Evolutionary conservation across 169 alveolate species (phyloP), one percentile per base, ranked within the genome.

Genomic region (Plasmodium billcollinsi): DNA sequence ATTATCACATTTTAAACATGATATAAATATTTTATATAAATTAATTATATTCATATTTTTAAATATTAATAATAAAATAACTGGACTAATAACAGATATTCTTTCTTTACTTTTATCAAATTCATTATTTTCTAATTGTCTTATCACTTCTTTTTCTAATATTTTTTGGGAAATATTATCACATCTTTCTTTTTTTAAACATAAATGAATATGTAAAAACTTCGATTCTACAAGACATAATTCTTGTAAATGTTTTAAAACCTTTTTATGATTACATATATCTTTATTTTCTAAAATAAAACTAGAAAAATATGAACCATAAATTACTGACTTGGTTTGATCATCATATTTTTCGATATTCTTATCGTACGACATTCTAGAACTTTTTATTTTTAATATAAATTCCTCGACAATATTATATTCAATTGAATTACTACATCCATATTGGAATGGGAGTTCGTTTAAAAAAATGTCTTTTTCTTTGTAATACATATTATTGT

Each of bases 1-100:
- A 56, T 94, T 92, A 58, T 94, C 96, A 62, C 78, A 90, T 59
- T 88, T 80, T 47, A 94, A 65, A 1, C 93, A 88, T 3, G 85
- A 85, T 11, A 94, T 83, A 54, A 94, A 89, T 18, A 90, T 83
- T 49, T 93, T 92, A 80, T 94, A 94, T n/a, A 94, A 88, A 59
- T 74, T 89, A 78, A 72, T 67, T 29, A 94, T 86, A 49, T 92
- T 88, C 66, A 80, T 88, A 65, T 90, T 69, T 72, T 92, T 94
- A 45, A 94, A 78, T 9, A 94, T 47, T 0, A 85, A 50, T n/a
- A 52, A 63, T 88, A 92, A 56, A 18, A 92, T 74, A 58, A 89
- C 29, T 5, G 95, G 78, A 65, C 90, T 94, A 29, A 76, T 71
- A 24, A 88, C 58, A 3, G 85, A 14, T 3, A 67, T 24, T 58